Conservation (phyloP, 768 basidiomycete species). For the Phlegmacium glaucopus region DNA sequence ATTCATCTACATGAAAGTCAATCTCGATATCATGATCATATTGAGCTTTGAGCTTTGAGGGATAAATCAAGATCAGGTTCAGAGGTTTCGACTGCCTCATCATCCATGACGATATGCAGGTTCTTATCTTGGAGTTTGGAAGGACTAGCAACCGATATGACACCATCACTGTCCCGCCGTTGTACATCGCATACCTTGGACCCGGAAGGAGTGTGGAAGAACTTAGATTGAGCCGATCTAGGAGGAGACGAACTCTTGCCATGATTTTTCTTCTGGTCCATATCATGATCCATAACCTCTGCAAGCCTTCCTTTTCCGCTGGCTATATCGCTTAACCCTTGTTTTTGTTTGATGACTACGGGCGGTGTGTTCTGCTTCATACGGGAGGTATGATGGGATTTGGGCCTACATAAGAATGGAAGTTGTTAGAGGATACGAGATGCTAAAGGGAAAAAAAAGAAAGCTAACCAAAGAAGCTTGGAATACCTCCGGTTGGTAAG, state of each 20-base stretch:
- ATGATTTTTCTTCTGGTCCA: conserved; percentile 44
- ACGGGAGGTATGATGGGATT: conserved; percentile 38
- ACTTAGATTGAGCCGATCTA: conserved; percentile 34
- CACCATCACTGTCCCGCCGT: conserved; percentile 17
- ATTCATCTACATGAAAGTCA: conserved; percentile 37
- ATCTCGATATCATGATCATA: conserved; percentile 34
- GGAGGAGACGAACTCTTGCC: conserved; percentile 17
- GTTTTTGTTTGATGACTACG: conserved; percentile 17
- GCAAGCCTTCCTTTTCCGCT: conserved; percentile 77
- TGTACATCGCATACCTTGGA: conserved; percentile 8
- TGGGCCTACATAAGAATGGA: conserved; percentile 28
- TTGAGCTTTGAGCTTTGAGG: conserved; percentile 35
- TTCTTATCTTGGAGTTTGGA: conserved; percentile 41
- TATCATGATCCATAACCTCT: conserved; percentile 67
- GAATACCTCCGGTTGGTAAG: conserved; percentile 37
- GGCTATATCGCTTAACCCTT: conserved; percentile 42
- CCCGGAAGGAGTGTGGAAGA: conserved; percentile 24
- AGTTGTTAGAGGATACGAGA: background rate
- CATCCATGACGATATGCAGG: conserved; percentile 24
- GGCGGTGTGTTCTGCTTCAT: conserved; percentile 9
- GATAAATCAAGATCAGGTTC: conserved; percentile 26
- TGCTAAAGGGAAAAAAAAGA: conserved; percentile 14
- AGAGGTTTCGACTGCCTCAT: conserved; percentile 16
- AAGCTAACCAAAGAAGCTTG: conserved; percentile 60
- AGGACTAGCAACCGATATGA: conserved; percentile 24